phyloP scores from a whole-genome alignment of 2,329 filamentous ascomycete species.

The Pestalotiopsis sp. region DNA sequence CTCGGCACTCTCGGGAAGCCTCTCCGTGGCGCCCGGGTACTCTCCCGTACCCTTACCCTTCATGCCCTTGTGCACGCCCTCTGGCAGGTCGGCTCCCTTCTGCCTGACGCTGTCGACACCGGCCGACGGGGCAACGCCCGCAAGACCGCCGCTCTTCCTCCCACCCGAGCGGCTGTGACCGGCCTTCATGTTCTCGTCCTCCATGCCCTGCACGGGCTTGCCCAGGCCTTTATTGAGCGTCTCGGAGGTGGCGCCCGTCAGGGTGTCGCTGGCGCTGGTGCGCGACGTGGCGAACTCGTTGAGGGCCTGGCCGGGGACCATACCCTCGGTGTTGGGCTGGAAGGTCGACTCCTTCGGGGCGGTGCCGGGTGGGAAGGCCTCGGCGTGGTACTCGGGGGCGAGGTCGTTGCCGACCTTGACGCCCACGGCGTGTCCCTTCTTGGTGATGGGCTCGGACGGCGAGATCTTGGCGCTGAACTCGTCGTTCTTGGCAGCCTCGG shows the following conservation, averaged over 20 bases:
- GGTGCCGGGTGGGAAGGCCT: background rate
- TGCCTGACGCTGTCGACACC: background rate
- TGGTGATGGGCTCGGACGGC: constrained; percentile 55
- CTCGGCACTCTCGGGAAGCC: background rate
- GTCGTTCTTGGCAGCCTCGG: constrained; percentile 11
- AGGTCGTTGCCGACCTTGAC: constrained; percentile 25
- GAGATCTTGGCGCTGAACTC: constrained; percentile 57
- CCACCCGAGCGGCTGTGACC: background rate
- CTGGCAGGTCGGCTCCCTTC: background rate
- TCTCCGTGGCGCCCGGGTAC: constrained; percentile 1
- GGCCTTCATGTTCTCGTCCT: background rate
- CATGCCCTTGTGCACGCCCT: background rate
- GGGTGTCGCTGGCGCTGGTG: background rate
- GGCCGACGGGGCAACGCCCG: background rate
- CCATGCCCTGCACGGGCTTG: background rate
- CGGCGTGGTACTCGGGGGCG: background rate
- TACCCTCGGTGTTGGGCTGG: background rate
- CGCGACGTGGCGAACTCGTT: background rate
- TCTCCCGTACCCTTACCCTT: background rate
- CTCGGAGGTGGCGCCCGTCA: background rate
- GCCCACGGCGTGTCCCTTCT: constrained; percentile 63
- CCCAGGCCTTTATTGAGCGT: background rate
- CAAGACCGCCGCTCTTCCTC: background rate
- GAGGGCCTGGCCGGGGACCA: background rate
- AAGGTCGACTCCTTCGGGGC: background rate